Conservation (phyloP, 2,329 filamentous ascomycete species). For the Trichoderma pleuroti region DNA sequence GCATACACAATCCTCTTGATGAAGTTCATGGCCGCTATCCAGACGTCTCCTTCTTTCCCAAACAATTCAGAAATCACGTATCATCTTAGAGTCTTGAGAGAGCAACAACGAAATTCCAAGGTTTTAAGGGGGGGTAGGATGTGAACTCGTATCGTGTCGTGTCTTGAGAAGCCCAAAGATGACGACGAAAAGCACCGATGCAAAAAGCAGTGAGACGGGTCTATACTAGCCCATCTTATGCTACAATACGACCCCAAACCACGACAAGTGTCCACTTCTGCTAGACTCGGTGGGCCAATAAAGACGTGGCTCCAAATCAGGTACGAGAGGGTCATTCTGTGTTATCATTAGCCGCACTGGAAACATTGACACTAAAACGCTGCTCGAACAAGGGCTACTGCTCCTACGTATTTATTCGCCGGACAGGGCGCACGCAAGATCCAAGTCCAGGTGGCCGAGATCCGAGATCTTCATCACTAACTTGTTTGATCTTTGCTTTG, state of each 20-base stretch:
- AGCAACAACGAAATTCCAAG: too few relatives aligned
- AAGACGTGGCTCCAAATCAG: background rate
- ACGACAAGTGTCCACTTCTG: background rate
- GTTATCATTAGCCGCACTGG: too few relatives aligned
- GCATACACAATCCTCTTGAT: conserved; percentile 5
- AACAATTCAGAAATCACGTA: background rate
- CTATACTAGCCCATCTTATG: background rate
- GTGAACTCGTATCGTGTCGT: background rate
- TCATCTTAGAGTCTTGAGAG: background rate
- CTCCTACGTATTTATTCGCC: background rate
- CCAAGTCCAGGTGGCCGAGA: background rate
- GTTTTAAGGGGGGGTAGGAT: background rate
- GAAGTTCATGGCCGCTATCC: background rate
- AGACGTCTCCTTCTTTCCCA: background rate
- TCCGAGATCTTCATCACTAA: background rate
- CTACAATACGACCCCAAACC: background rate
- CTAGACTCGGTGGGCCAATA: background rate
- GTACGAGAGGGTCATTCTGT: background rate
- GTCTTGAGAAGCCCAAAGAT: background rate
- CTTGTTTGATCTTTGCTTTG: background rate
- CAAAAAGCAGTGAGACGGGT: background rate
- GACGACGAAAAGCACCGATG: background rate
- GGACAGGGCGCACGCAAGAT: background rate
- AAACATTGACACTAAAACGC: background rate
- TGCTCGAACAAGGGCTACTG: background rate